These are phyloP conservation scores for Mycena galericulata DNA, from an alignment of 768 basidiomycete species.

Conservation along the genomic window DNA sequence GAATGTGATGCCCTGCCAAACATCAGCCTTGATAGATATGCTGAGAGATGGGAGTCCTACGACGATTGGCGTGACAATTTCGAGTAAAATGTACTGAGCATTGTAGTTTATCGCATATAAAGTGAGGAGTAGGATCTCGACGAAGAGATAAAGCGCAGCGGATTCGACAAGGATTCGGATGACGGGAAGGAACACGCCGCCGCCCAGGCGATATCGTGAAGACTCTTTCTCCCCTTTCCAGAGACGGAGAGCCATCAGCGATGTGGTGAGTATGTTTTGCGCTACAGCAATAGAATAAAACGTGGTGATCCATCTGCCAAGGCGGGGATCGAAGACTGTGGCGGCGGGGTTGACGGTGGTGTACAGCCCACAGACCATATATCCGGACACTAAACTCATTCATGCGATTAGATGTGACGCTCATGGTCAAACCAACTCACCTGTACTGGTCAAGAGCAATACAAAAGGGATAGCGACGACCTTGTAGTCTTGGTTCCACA, in stretches of 20 bases:
- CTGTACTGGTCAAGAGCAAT: slow-evolving; percentile 28
- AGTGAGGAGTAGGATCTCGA: slow-evolving; percentile 34
- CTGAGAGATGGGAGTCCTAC: neutral
- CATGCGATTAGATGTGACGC: no score
- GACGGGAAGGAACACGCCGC: slow-evolving; percentile 25
- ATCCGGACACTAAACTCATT: slow-evolving; percentile 35
- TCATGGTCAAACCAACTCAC: no score
- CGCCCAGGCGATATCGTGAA: slow-evolving; percentile 13
- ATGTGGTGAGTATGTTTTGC: slow-evolving; percentile 37
- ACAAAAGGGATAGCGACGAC: slow-evolving; percentile 31
- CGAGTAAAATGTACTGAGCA: slow-evolving; percentile 36
- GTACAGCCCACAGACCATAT: slow-evolving; percentile 32
- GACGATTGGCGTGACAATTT: slow-evolving; percentile 31
- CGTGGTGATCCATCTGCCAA: slow-evolving; percentile 33
- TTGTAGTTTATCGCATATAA: slow-evolving; percentile 33
- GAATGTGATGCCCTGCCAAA: slow-evolving; percentile 32
- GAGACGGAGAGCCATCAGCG: slow-evolving; percentile 37
- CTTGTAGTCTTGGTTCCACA: slow-evolving; percentile 32
- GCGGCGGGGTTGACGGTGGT: slow-evolving; percentile 16
- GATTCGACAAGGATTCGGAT: slow-evolving; percentile 36
- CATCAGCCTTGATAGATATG: neutral
- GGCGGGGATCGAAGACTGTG: slow-evolving; percentile 30
- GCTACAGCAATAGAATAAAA: slow-evolving; percentile 37
- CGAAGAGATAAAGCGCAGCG: slow-evolving; percentile 35
- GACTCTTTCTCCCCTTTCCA: slow-evolving; percentile 31